Base-by-base conservation (phyloP, 805 yeast species). In the Ogataea pignaliae region DNA sequence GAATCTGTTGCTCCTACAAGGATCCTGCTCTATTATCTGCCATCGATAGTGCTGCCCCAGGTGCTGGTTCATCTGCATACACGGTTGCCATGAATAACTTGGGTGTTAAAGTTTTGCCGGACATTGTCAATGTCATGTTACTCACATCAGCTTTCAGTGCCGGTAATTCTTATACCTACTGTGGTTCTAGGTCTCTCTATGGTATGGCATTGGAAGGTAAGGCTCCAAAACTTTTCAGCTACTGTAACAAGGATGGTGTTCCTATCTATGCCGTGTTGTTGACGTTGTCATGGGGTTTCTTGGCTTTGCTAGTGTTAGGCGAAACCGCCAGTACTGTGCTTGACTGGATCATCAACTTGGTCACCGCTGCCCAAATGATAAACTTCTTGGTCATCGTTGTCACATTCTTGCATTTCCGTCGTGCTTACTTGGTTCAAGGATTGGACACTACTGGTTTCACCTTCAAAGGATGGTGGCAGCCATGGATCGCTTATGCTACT, bases 261-360 rank as follows among this genome's bases (percentile, higher is more conserved):
- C 79, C 78, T 6, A 61, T 73, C 33, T 71, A 61, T 55, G 70
- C 77, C 47, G 74, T 74, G 10, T 44, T 67, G 30, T 53, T 70
- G 1, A 65, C 75, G 1, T 55, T 72, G 33, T 50, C 60, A 32
- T 72, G 76, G 71, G 70, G 76, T 2, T 62, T 70, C 32, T 53
- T 75, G 5, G 69, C 76, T 3, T 73, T 72, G 48, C 59, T 75
- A 51, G 74, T 84, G 57, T 61, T 82, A 45, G 72, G 81, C 21
- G 69, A 73, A 37, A 68, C 75, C 29, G 75, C 90, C 21, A 76
- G 79, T 13, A 72, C 73, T 2, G 93, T 85, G 3, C 71, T 86
- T 48, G 73, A 71, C 55, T 86, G 91, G 90, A 69, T 86, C 40
- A 76, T 84, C 46, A 83, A 83, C 54, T 65, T 86, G 45, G 82